A percentile compares a stretch with the other conserved stretches of the same genome.
Conservation (phyloP, 331 rosid species). For the Pyracantha coccinea region DNA sequence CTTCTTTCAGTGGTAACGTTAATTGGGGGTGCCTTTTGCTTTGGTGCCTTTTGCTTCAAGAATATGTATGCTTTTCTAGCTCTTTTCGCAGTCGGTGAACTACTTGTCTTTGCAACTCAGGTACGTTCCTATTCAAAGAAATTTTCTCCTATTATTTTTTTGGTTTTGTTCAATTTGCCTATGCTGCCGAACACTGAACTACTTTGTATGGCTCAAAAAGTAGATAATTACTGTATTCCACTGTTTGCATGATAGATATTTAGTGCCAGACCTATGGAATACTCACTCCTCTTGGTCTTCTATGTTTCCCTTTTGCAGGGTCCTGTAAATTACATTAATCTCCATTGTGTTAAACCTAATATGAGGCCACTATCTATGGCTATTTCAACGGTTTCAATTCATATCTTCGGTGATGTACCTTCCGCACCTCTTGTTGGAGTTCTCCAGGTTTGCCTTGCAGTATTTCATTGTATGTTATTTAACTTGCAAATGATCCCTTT, state of each 20-base stretch:
- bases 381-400: slow-evolving; percentile 67
- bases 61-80: slow-evolving; percentile 68
- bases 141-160: background rate
- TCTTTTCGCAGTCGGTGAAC: slow-evolving; percentile 65
- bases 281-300: background rate
- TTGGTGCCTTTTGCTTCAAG: slow-evolving; percentile 61
- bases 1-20: slow-evolving; percentile 60
- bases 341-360: slow-evolving; percentile 73
- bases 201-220: background rate
- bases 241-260: background rate
- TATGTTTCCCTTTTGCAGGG: slow-evolving; percentile 39
- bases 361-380: slow-evolving; percentile 91
- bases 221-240: background rate
- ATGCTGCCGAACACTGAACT: background rate
- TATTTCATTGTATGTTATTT: background rate
- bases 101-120: slow-evolving; percentile 76
- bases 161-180: background rate
- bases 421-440: slow-evolving; percentile 92
- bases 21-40: slow-evolving; percentile 62
- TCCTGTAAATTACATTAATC: slow-evolving; percentile 63
- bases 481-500: background rate
- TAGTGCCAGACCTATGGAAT: background rate
- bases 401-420: slow-evolving; percentile 85
- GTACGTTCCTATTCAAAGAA: slow-evolving; percentile 25
- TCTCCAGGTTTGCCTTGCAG: slow-evolving; percentile 49